Evolutionary conservation across 2,329 filamentous ascomycete species (phyloP).

Genomic region (Ophiostoma pallidulum): DNA sequence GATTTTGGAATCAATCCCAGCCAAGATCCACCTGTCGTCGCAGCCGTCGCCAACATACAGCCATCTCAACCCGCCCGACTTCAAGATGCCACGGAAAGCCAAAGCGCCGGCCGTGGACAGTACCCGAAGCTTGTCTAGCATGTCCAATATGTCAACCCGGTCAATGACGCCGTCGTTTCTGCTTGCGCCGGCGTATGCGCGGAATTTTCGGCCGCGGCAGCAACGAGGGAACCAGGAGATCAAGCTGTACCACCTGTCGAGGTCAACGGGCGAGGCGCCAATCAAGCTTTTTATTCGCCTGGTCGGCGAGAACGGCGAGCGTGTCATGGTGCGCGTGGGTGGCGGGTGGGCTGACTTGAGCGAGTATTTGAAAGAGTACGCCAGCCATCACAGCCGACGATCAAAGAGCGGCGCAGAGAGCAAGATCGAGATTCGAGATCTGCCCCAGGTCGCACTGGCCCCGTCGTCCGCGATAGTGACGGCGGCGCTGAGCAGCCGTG

Average conservation of each 20-base stretch:
- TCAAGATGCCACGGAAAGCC: constrained; percentile 36
- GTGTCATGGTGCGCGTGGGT: constrained; percentile 95
- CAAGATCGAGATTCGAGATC: constrained; percentile 50
- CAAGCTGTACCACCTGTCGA: constrained; percentile 83
- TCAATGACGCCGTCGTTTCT: constrained; percentile 59
- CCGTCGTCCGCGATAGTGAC: constrained; percentile 14
- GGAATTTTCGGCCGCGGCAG: constrained; percentile 38
- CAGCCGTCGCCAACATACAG: constrained; percentile 38
- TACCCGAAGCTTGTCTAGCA: constrained; percentile 36
- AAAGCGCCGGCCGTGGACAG: constrained; percentile 20
- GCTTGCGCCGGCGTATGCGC: constrained; percentile 50
- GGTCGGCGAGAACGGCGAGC: constrained; percentile 80
- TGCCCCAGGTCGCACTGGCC: constrained; percentile 28
- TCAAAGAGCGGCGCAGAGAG: constrained; percentile 37
- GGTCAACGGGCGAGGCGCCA: constrained; percentile 72
- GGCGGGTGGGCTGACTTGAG: constrained; percentile 97
- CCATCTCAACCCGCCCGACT: constrained; percentile 50
- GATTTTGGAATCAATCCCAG: constrained; percentile 68
- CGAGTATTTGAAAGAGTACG: constrained; percentile 90
- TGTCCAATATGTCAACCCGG: constrained; percentile 41
- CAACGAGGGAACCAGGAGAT: constrained; percentile 57
- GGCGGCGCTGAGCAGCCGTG: constrained; percentile 16
- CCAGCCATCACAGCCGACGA: constrained; percentile 77
- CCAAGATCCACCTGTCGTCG: constrained; percentile 63
- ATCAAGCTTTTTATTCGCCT: constrained; percentile 92